Base-by-base conservation (phyloP, 805 yeast species). In the Tetrapisispora phaffii region DNA sequence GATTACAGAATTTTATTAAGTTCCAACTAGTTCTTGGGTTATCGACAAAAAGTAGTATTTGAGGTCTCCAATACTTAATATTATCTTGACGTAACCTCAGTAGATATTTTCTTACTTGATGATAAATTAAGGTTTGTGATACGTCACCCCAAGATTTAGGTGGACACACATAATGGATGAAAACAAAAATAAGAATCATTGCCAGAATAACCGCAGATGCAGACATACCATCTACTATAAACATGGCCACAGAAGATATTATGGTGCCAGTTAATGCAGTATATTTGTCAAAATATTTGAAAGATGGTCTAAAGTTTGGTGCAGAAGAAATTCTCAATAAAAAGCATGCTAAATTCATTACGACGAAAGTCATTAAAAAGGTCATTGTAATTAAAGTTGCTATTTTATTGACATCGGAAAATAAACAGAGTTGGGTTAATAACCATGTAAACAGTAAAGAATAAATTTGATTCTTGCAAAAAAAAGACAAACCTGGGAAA, bases 101-200 rank as follows among this genome's bases (percentile, higher is more conserved):
- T 16, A 65, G 44, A 58, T 93, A 93, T 60, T 93, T 93, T 53
- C 99, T 71, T 10, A 93, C 97, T 65, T 93, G 99, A 60, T 93
- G 98, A 62, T 93, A 93, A 41, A 93, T 90, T 49, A 93, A 72
- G 35, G 89, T 79, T 64, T 93, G 98, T 2, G 97, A 89, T 21
- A 93, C 97, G 65, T 93, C 99, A 31, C 99, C 99, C 89, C 96
- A 93, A 29, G 89, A 84, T 59, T 87, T 88, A 6, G 98, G 97
- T 1, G 97, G 96, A 10, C 96, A 84, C 42, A 79, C 74, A 58
- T 88, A 87, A 61, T 93, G 97, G 51, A 93, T 93, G 44, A 84
- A 62, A 38, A 87, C 58, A 53, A 93, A 84, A 36, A 93, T 66
- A 16, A 80, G 68, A 34, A 78, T 61, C 54, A 88, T 70, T 44